Evolutionary conservation across 352 stramenopile genomes (phyloP).

Genomic region (Chrysophaeum taylorii): DNA sequence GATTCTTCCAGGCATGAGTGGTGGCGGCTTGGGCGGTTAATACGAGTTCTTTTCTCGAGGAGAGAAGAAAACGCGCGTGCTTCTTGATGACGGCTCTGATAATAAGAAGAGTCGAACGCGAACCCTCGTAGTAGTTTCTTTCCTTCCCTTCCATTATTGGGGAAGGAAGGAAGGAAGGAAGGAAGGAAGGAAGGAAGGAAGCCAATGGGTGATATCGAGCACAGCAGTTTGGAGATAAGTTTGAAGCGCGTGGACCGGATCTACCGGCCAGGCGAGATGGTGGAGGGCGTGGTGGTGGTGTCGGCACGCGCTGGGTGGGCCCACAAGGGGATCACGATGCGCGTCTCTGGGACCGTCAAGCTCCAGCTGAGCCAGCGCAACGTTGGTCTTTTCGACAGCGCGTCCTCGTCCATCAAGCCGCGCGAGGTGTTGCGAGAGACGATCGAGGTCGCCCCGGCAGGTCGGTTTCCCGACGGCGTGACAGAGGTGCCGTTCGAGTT

Average conservation of each 20-base stretch:
- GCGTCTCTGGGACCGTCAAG: conserved; percentile 15
- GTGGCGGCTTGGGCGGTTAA: too few species aligned
- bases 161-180: too few species aligned
- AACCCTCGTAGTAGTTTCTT: too few species aligned
- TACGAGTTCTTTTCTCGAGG: too few species aligned
- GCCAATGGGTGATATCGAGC: conserved; percentile 13
- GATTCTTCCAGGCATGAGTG: too few species aligned
- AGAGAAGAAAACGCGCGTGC: too few species aligned
- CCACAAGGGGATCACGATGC: conserved; percentile 22
- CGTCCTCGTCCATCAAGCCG: not conserved
- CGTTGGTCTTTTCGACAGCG: not conserved
- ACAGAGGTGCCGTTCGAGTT: conserved; percentile 77
- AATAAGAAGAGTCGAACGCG: too few species aligned
- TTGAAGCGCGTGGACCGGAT: conserved; percentile 24
- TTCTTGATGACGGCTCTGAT: too few species aligned
- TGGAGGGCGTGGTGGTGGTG: conserved; percentile 19
- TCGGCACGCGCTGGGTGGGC: conserved; percentile 14
- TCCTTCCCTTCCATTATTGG: too few species aligned
- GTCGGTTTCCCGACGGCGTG: conserved; percentile 21
- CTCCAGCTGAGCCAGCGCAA: not conserved
- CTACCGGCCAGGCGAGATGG: conserved; percentile 22
- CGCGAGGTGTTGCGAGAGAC: conserved; percentile 8
- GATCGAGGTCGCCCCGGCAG: conserved; percentile 7
- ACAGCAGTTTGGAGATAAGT: conserved; percentile 17
- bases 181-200: too few species aligned